phyloP scores from a whole-genome alignment of 352 stramenopile genomes.

The Aphanomyces astaci region DNA sequence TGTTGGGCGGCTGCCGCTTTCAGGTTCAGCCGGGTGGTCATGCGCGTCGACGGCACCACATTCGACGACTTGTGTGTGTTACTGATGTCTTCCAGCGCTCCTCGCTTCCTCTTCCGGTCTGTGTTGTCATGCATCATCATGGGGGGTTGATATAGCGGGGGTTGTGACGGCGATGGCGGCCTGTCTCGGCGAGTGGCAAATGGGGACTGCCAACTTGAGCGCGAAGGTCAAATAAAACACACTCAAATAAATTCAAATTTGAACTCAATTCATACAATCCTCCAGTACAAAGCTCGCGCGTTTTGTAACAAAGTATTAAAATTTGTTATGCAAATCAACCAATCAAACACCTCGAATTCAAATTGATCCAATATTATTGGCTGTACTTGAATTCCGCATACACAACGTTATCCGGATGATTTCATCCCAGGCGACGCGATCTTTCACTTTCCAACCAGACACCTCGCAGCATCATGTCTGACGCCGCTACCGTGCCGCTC shows the following conservation, averaged over 20 bases:
- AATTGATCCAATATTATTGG: background rate
- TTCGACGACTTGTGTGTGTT: slow-evolving; percentile 35
- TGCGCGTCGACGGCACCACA: slow-evolving; percentile 24
- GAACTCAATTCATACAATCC: background rate
- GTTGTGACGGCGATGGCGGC: background rate
- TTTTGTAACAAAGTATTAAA: background rate
- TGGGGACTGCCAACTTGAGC: background rate
- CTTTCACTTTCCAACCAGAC: background rate
- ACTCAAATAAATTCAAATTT: background rate
- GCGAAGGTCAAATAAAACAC: background rate
- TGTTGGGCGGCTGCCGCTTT: background rate
- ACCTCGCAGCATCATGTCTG: background rate
- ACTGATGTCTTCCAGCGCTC: slow-evolving; percentile 73
- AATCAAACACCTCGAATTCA: background rate
- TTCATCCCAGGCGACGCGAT: background rate
- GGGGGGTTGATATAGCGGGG: background rate
- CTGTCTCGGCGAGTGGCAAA: background rate
- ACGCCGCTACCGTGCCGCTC: background rate
- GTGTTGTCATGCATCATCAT: background rate
- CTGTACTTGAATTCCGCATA: background rate
- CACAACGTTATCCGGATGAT: background rate
- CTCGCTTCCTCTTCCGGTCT: slow-evolving; percentile 64
- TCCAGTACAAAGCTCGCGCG: background rate
- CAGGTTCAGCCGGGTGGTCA: slow-evolving; percentile 29
- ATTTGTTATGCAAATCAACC: slow-evolving; percentile 2